Evolutionary conservation across 2,329 filamentous ascomycete species (phyloP), one percentile per base, ranked within the genome.

Genomic region (Zymoseptoria pseudotritici): DNA sequence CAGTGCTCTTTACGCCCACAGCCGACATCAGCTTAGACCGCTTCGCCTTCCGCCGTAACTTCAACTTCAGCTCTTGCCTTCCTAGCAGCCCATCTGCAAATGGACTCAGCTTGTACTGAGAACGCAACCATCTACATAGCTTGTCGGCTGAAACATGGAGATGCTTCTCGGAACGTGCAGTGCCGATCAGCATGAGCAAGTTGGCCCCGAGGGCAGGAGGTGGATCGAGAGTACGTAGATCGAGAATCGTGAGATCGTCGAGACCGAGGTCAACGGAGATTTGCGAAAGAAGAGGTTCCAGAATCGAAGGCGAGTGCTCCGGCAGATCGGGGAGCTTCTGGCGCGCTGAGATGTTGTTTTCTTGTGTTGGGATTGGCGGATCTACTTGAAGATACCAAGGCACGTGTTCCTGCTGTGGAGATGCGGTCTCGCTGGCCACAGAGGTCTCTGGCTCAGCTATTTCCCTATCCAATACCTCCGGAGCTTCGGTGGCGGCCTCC

Each of bases 361-460:
- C 70, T 31, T 75, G 70, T 57, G 73, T 69, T 11, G 77, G 74
- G 5, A 76, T 68, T 5, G 65, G 56, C 10, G 68, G 61, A 62
- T 90, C 83, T 65, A 89, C 85, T 70, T 94, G 86, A 26, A 96
- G 84, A 74, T 97, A 97, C 94, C 94, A 97, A 5, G 90, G 90
- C 7, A 85, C 58, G 57, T 65, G 63, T 51, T 57, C 54, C 36
- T 22, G 17, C 20, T 56, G 29, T 22, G 49, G 50, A 10, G 55
- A 46, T 20, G 21, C 26, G n/a, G 56, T 56, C 57, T 58, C 60
- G 3, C 29, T 42, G n/a, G 31, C 58, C 57, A 57, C 61, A 7
- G 50, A 49, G 21, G 31, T 51, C 55, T 55, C 54, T 51, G 53
- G 42, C 53, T 21, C 22, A n/a, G 54, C 42, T 49, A 36, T 49